phyloP scores from a whole-genome alignment of 2,329 filamentous ascomycete species.

The Trichoderma pleuroti region DNA sequence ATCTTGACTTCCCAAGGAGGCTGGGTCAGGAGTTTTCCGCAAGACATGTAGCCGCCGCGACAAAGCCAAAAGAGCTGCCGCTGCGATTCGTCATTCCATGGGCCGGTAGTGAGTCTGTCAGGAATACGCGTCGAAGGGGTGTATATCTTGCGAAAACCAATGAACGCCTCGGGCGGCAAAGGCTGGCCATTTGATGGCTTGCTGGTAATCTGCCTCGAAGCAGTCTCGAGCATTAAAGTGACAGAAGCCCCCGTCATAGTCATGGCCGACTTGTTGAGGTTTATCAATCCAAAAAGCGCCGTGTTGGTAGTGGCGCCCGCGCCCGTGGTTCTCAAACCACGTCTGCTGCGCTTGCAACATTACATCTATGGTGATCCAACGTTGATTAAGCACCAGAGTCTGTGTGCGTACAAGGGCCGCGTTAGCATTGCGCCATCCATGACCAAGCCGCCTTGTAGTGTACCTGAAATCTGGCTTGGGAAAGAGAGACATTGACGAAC shows the following conservation, averaged over 20 bases:
- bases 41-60: conserved; percentile 36
- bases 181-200: conserved; percentile 25
- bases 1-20: conserved; percentile 42
- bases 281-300: conserved; percentile 24
- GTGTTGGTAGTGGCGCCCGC: conserved; percentile 35
- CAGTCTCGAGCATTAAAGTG: conserved; percentile 35
- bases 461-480: background rate
- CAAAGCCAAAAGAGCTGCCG: conserved; percentile 47
- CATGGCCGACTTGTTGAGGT: conserved; percentile 19
- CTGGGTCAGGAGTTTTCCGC: conserved; percentile 26
- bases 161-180: conserved; percentile 21
- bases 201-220: conserved; percentile 38
- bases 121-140: conserved; percentile 41
- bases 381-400: conserved; percentile 42
- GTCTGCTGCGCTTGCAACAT: conserved; percentile 47
- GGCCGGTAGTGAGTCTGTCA: conserved; percentile 38
- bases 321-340: conserved; percentile 42
- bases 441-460: background rate
- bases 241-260: conserved; percentile 25
- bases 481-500: conserved; percentile 31
- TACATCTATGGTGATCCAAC: conserved; percentile 44
- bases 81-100: conserved; percentile 39
- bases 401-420: conserved; percentile 25
- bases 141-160: conserved; percentile 36
- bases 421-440: conserved; percentile 1